Conservation (phyloP, 2,329 filamentous ascomycete genomes). For the Nigrograna mackinnonii region DNA sequence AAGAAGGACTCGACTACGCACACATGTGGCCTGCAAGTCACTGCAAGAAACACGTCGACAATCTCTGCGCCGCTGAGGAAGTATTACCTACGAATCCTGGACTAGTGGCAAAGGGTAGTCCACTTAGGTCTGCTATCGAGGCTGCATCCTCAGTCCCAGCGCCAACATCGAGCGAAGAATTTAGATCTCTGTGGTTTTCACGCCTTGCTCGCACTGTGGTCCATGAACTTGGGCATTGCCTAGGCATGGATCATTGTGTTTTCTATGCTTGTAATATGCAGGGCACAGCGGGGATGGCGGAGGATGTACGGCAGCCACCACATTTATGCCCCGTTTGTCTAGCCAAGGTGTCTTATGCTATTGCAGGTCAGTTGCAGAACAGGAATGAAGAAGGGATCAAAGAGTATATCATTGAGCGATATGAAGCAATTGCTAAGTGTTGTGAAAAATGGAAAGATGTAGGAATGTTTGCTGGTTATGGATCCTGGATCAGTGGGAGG, state of each 20-base stretch:
- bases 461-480: conserved; percentile 52
- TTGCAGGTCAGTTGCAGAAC: conserved; percentile 20
- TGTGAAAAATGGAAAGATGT: conserved; percentile 47
- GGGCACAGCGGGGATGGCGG: conserved; percentile 57
- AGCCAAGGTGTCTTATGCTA: conserved; percentile 50
- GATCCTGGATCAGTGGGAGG: conserved; percentile 8
- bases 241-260: conserved; percentile 67
- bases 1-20: conserved; percentile 48
- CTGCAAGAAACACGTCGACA: conserved; percentile 56
- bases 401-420: conserved; percentile 38
- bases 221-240: conserved; percentile 71
- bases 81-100: conserved; percentile 13
- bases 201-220: conserved; percentile 56
- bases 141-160: conserved; percentile 5
- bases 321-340: conserved; percentile 66
- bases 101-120: conserved; percentile 11
- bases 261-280: conserved; percentile 71
- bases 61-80: conserved; percentile 37
- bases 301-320: conserved; percentile 65
- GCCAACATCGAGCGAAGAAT: conserved; percentile 16
- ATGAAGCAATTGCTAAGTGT: conserved; percentile 44
- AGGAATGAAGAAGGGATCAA: conserved; percentile 21
- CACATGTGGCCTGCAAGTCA: conserved; percentile 70
- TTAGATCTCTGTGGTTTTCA: conserved; percentile 59
- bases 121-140: conserved; percentile 17